A percentile compares a stretch with the other conserved stretches of the same genome.
phyloP scores from a whole-genome alignment of 495 filamentous ascomycete species.

The Staphylotrichum tortipilum region DNA sequence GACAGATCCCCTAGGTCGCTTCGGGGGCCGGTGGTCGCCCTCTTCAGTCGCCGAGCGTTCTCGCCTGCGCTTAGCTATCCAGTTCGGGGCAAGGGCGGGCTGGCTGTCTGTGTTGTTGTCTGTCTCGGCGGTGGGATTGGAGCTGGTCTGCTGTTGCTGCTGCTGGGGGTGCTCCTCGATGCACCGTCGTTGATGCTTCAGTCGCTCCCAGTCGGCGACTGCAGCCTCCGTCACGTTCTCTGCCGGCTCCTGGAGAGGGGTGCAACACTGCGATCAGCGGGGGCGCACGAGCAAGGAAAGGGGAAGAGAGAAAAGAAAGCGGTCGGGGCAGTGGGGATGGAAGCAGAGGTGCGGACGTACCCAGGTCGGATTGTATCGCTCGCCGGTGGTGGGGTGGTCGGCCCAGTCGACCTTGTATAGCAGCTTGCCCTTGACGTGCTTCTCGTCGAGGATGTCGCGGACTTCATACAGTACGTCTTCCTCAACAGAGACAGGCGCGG shows the following conservation, averaged over 20 bases:
- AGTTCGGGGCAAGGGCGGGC: background rate
- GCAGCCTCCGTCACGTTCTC: slow-evolving; percentile 25
- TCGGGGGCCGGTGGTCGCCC: background rate
- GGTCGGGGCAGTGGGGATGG: no score
- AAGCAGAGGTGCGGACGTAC: slow-evolving; percentile 18
- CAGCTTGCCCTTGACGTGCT: slow-evolving; percentile 18
- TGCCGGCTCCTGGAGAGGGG: slow-evolving; percentile 27
- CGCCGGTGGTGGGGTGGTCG: slow-evolving; percentile 27
- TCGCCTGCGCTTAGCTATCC: slow-evolving; percentile 4
- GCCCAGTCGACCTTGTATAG: slow-evolving; percentile 36
- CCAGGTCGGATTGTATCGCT: slow-evolving; percentile 31
- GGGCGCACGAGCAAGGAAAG: background rate
- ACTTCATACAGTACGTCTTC: slow-evolving; percentile 22
- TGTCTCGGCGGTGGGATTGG: background rate
- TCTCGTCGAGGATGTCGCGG: slow-evolving; percentile 33
- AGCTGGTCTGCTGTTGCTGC: no score
- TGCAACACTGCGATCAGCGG: slow-evolving; percentile 3
- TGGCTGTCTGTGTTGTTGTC: slow-evolving; percentile 9
- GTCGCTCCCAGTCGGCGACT: slow-evolving; percentile 25
- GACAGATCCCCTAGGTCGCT: background rate
- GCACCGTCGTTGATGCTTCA: slow-evolving; percentile 7
- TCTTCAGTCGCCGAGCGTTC: background rate
- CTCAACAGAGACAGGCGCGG: no score
- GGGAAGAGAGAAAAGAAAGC: background rate
- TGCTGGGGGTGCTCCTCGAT: background rate